A percentile compares a stretch with the other conserved stretches of the same genome.
Conservation (phyloP, 129 eudicot genomes). For the Cynara cardunculus region DNA sequence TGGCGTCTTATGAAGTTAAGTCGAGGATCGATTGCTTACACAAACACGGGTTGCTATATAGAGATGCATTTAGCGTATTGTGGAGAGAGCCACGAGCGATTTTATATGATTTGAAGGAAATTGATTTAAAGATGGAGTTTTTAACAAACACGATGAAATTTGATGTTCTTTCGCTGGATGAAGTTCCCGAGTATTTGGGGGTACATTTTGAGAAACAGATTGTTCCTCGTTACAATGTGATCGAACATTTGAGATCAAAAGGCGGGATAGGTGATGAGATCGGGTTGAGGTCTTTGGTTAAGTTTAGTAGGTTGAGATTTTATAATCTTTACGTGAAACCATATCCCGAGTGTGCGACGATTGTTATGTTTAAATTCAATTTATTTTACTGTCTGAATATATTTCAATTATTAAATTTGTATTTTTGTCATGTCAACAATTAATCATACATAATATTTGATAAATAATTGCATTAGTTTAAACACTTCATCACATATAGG, state of each 20-base stretch:
- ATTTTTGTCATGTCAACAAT: too few relatives aligned
- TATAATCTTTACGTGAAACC: constrained; percentile 93
- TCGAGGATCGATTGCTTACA: constrained; percentile 74
- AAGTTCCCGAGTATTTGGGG: constrained; percentile 87
- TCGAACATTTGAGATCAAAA: constrained; percentile 69
- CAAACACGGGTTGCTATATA: constrained; percentile 59
- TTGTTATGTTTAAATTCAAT: too few relatives aligned
- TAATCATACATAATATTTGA: too few relatives aligned
- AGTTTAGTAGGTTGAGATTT: constrained; percentile 69
- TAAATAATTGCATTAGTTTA: too few relatives aligned
- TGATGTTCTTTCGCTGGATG: constrained; percentile 57
- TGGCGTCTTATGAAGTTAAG: constrained; percentile 65
- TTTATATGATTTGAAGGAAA: constrained; percentile 53
- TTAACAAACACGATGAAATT: constrained; percentile 52
- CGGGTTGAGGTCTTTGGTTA: constrained; percentile 59
- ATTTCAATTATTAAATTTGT: too few relatives aligned
- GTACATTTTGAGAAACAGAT: constrained; percentile 77
- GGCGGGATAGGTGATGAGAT: constrained; percentile 77
- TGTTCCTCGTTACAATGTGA: constrained; percentile 78
- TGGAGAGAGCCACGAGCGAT: constrained; percentile 81
- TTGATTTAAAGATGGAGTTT: constrained; percentile 72
- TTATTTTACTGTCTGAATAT: too few relatives aligned
- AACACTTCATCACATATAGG: too few relatives aligned
- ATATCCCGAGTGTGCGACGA: constrained; percentile 90
- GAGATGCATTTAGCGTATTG: constrained; percentile 66